These are phyloP conservation scores for Pseudocercospora eumusae DNA, from an alignment of 2,329 filamentous ascomycete genomes.

Conservation along the genomic window DNA sequence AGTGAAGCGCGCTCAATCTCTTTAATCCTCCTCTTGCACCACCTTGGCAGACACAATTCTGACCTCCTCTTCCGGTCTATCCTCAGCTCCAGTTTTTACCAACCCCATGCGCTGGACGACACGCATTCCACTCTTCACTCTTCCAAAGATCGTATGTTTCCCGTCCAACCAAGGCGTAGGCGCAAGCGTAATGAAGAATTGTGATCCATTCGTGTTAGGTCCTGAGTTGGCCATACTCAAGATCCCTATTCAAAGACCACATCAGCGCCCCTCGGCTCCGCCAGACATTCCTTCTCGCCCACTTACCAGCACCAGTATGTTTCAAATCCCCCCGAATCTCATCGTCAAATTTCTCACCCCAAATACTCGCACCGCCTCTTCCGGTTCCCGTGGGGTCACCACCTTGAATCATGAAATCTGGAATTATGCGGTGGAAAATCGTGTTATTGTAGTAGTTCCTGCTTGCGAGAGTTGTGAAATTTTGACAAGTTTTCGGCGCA, in stretches of 20 bases:
- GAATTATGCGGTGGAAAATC: constrained; percentile 90
- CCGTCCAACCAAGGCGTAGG: constrained; percentile 96
- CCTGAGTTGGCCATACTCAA: constrained; percentile 96
- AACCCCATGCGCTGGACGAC: constrained; percentile 86
- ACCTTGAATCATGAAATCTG: constrained; percentile 74
- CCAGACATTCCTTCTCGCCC: background rate
- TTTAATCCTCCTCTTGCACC: constrained; percentile 62
- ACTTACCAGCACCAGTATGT: constrained; percentile 79
- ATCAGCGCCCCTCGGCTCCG: background rate
- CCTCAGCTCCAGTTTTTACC: constrained; percentile 78
- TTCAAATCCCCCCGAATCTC: constrained; percentile 78
- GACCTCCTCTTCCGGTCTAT: constrained; percentile 78
- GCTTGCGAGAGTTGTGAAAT: constrained; percentile 77
- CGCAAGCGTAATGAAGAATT: constrained; percentile 94
- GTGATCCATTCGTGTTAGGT: constrained; percentile 87
- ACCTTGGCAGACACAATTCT: constrained; percentile 74
- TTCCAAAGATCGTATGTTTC: constrained; percentile 94
- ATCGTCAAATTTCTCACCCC: constrained; percentile 90
- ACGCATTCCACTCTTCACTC: constrained; percentile 79
- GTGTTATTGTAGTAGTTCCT: constrained; percentile 86
- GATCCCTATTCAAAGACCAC: constrained; percentile 47
- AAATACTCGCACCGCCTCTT: constrained; percentile 84
- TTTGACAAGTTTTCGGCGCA: constrained; percentile 63
- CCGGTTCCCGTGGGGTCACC: constrained; percentile 91
- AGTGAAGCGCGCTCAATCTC: background rate